Base-by-base conservation (phyloP, 768 basidiomycete genomes). In the Mycena belliarum region DNA sequence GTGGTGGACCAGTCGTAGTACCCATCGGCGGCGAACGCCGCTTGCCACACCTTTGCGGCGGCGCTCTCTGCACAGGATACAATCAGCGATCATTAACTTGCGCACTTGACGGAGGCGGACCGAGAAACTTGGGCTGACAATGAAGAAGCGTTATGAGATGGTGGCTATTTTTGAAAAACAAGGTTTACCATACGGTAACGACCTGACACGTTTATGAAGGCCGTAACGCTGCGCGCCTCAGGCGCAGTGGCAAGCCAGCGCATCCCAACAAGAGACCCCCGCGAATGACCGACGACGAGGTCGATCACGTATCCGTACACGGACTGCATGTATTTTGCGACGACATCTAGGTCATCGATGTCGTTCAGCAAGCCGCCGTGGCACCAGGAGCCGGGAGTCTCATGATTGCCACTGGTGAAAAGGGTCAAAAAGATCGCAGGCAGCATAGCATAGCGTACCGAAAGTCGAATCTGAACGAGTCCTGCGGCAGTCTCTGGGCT, bases 401-500 rank as follows among this genome's bases (percentile, higher is more conserved):
- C 91, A 68, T 90, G 85, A 71, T 85, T 88, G 20, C 90, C 91
- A 48, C 91, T 92, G 58, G 7, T 32, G 40, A 41, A 10, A 59
- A 15, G 7, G 41, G 56, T 58, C 49, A 49, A 8, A 18, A 6
- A 14, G n/a, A n/a, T 7, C 38, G 24, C 32, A 18, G 37, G 33
- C 9, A 14, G 4, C 45, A 45, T 49, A 14, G 50, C 40, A 45
- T 29, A 20, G 43, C 82, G 54, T 66, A 91, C 89, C 90, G 83
- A 73, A 94, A 94, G 70, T 94, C 91, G 66, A 94, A 92, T 29
- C 91, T 82, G 69, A 93, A 92, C 3, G 90, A 92, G 69, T 94
- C 91, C 23, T 89, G 66, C 0, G 89, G 87, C 15, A 92, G 70
- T 35, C 75, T 77, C 37, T 71, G 68, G 3, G 88, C 89, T 20